Evolutionary conservation across 2,329 filamentous ascomycete species (phyloP), one percentile per base, ranked within the genome.

Genomic region (Sarocladium brachiariae): DNA sequence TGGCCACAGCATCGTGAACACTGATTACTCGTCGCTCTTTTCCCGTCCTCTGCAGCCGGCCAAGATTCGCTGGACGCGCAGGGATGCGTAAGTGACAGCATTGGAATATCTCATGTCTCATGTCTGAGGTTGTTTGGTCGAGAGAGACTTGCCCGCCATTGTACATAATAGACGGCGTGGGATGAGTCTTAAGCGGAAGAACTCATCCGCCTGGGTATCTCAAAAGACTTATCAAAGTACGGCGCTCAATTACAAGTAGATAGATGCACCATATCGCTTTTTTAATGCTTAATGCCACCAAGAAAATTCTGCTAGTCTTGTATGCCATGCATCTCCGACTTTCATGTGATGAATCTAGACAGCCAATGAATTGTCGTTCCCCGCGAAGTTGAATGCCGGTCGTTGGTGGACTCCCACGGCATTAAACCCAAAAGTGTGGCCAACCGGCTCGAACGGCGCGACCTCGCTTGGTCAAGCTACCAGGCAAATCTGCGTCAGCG

Each of bases 31-130:
- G 19, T 86, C 81, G 57, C 74, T 90, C 37, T 90, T 90, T 69
- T 87, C 86, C 47, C 78, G 86, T 58, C 86, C 86, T 10, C 66
- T 87, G 49, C 80, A 84, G 65, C 84, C 85, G 37, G 85, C 84
- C 41, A 74, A 81, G 48, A 80, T 95, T 46, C 74, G 79, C 65
- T 96, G 87, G 82, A 87, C 95, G 74, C 78, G 76, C 65, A 76
- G 86, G 61, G 71, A 80, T 50, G 46, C 31, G 21, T 49, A 37
- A 37, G 24, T 16, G 25, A 33, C 27, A 19, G 16, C 21, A 16
- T 19, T 25, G 25, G 21, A 9, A 16, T 4, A n/a, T n/a, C n/a
- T n/a, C n/a, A n/a, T n/a, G n/a, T n/a, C n/a, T n/a, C n/a, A n/a
- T n/a, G 39, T 27, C 4, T 43, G 9, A 11, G 39, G 27, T 25